Base-by-base conservation (phyloP, 257 asterid genomes). In the Craterostigma plantagineum region DNA sequence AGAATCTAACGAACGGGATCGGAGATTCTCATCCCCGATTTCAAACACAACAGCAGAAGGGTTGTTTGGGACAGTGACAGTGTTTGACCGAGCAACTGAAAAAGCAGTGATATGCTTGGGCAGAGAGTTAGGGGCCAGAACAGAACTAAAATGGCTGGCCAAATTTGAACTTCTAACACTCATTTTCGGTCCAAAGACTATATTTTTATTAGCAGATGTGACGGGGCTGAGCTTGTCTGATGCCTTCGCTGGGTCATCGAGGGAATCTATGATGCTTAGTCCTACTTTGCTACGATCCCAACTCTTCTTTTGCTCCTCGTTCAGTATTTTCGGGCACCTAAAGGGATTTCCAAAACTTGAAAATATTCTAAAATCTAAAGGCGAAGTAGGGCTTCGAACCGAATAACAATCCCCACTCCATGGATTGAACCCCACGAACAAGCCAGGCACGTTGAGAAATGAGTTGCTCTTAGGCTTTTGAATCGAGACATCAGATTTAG, bases 311-410 rank as follows among this genome's bases (percentile, higher is more conserved):
- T 36, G 53, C 46, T 69, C 76, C 44, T 70, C 85, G 30, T 55
- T 57, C 14, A 1, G 59, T 3, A 64, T 43, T 48, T 48, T 76
- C 14, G 58, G 62, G 14, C 75, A 60, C 77, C 91, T 76, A 57
- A 76, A 75, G 35, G 85, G 84, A 54, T 64, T 79, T 3, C 92
- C 81, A 5, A 81, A 55, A 59, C 65, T 61, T 15, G 91, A 74
- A 54, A 87, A 76, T 17, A 79, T 72, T 56, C 83, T 71, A 52
- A 79, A 76, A 50, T 87, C 98, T 64, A 87, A 71, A 0, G 98
- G 85, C 18, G 95, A 87, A 18, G 92, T 87, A 0, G 98, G 95
- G 49, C 98, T 87, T 57, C 71, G 76, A 38, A 70, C 80, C n/a
- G 98, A 72, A 58, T 87, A 93, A 11, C 75, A 68, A 43, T 87